Evolutionary conservation across 2,329 filamentous ascomycete species (phyloP).

Genomic region (Fusarium sp.): DNA sequence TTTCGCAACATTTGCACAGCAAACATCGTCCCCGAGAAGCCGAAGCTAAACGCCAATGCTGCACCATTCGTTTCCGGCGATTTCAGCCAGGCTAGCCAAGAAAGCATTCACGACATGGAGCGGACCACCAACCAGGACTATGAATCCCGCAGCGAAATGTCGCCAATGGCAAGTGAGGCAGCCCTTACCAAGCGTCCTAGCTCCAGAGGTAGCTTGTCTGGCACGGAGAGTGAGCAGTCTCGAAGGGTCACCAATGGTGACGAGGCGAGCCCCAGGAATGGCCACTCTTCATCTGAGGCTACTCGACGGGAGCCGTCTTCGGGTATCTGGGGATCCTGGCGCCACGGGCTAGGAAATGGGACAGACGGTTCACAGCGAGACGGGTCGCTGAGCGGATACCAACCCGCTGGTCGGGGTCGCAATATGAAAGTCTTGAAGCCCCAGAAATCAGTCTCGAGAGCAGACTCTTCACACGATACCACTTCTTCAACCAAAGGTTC

Average conservation of each 20-base stretch:
- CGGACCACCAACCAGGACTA: conserved; percentile 42
- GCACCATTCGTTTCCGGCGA: conserved; percentile 57
- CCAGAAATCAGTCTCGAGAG: conserved; percentile 71
- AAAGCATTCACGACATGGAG: conserved; percentile 27
- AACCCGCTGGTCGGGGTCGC: conserved; percentile 72
- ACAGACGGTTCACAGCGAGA: conserved; percentile 65
- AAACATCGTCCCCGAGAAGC: conserved; percentile 64
- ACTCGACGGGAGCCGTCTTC: conserved; percentile 61
- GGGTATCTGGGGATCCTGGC: conserved; percentile 79
- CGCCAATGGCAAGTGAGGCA: conserved; percentile 52
- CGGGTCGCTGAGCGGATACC: conserved; percentile 72
- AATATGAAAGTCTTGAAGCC: conserved; percentile 94
- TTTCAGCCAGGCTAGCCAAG: conserved; percentile 38
- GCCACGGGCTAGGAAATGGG: conserved; percentile 64
- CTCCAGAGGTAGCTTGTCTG: conserved; percentile 53
- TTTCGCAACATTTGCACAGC: conserved; percentile 83
- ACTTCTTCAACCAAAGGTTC: conserved; percentile 58
- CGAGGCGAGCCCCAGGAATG: conserved; percentile 46
- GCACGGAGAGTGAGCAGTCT: conserved; percentile 57
- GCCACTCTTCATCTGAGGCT: conserved; percentile 41
- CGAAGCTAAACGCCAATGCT: conserved; percentile 67
- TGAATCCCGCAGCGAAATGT: conserved; percentile 48
- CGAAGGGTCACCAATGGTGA: conserved; percentile 38
- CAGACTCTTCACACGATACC: conserved; percentile 65
- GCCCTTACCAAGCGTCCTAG: conserved; percentile 51